Percentiles rank a stretch among this genome's conserved stretches.
Conservation (phyloP, 345 rosid species). For the Acer yangbiense region DNA sequence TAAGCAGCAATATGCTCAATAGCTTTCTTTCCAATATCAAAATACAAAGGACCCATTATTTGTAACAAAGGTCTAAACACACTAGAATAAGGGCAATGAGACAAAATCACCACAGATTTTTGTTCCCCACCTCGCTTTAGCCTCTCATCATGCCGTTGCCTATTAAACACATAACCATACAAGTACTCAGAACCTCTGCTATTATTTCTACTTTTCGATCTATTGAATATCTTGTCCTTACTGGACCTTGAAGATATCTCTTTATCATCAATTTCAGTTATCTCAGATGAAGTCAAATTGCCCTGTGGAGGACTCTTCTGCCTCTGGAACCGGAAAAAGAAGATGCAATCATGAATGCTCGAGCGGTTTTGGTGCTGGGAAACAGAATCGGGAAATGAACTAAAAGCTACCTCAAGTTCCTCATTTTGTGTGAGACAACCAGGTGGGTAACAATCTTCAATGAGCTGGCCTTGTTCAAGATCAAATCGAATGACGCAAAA, state of each 20-base stretch:
- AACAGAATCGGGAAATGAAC: slow-evolving; percentile 95
- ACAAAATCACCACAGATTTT: slow-evolving; percentile 88
- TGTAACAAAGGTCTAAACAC: slow-evolving; percentile 93
- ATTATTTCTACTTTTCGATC: slow-evolving; percentile 17
- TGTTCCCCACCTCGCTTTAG: slow-evolving; percentile 97
- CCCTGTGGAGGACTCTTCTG: slow-evolving; percentile 37
- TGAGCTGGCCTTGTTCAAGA: slow-evolving; percentile 94
- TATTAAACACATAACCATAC: slow-evolving; percentile 93
- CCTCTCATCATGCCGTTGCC: slow-evolving; percentile 96
- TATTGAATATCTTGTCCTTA: slow-evolving; percentile 24
- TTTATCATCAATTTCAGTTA: slow-evolving; percentile 33
- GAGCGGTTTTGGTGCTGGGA: slow-evolving; percentile 87
- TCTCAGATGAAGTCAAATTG: slow-evolving; percentile 33
- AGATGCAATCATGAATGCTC: slow-evolving; percentile 95
- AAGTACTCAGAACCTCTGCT: slow-evolving; percentile 40
- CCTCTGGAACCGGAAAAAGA: slow-evolving; percentile 88
- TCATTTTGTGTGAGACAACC: slow-evolving; percentile 66
- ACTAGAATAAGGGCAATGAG: slow-evolving; percentile 73
- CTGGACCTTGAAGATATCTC: slow-evolving; percentile 27
- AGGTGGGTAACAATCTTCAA: slow-evolving; percentile 89
- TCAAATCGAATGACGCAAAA: slow-evolving; percentile 91
- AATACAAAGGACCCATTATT: slow-evolving; percentile 93
- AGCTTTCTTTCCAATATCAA: slow-evolving; percentile 82
- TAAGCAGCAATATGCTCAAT: slow-evolving; percentile 82
- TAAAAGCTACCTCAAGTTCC: slow-evolving; percentile 90